Percentiles rank a stretch among this genome's conserved stretches.
These are phyloP conservation scores for Phytophthora crassamura DNA, from an alignment of 352 stramenopile species.

Conservation along the genomic window DNA sequence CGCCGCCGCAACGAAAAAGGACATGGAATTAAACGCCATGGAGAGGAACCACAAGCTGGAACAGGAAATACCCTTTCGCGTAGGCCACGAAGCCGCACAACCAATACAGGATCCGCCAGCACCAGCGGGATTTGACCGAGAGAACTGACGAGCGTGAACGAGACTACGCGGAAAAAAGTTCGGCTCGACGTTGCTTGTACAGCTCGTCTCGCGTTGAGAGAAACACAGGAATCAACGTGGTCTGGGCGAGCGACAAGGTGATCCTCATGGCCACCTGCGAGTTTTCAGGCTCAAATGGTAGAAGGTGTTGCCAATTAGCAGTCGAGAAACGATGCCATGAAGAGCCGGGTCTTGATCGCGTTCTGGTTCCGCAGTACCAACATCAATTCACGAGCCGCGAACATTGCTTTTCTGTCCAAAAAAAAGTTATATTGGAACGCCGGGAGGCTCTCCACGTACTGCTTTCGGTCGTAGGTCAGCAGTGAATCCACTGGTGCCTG, in stretches of 20 bases:
- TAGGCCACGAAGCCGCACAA: conserved; percentile 54
- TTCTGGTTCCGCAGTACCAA: conserved; percentile 38
- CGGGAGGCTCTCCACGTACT: conserved; percentile 57
- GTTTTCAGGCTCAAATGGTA: conserved; percentile 30
- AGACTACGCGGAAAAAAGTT: conserved; percentile 73
- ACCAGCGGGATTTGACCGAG: conserved; percentile 36
- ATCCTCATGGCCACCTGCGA: conserved; percentile 60
- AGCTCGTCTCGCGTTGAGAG: conserved; percentile 55
- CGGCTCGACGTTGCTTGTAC: conserved; percentile 72
- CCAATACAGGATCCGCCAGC: conserved; percentile 72
- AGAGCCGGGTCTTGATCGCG: conserved; percentile 16
- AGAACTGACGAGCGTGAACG: conserved; percentile 55
- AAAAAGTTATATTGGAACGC: conserved; percentile 26
- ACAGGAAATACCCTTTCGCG: conserved; percentile 54
- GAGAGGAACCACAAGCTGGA: conserved; percentile 57
- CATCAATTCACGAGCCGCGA: conserved; percentile 45
- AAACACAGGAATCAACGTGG: conserved; percentile 63
- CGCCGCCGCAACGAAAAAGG: conserved; percentile 40
- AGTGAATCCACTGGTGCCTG: neutral
- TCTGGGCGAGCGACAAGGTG: conserved; percentile 59
- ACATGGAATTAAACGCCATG: conserved; percentile 24
- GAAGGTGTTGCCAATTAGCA: conserved; percentile 35
- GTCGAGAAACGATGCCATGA: conserved; percentile 31
- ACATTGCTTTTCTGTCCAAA: conserved; percentile 11
- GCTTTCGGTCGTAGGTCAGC: conserved; percentile 1